A percentile compares a stretch with the other conserved stretches of the same genome.
phyloP scores from a whole-genome alignment of 805 yeast genomes.

The Candida namnaoensis region DNA sequence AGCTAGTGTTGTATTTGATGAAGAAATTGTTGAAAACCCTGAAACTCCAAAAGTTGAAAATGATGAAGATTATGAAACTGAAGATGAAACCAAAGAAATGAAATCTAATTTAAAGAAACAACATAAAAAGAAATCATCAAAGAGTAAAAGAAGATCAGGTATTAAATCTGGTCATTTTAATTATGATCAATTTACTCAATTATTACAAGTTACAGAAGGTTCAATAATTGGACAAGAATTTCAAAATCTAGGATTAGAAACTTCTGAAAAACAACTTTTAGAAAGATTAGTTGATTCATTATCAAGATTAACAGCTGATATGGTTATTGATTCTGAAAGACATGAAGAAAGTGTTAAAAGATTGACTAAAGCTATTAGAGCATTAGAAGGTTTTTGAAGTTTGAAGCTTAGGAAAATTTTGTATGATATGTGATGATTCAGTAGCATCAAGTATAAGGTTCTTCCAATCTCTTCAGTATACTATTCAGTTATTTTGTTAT shows the following conservation, averaged over 20 bases:
- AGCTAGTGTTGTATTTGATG: constrained; percentile 3
- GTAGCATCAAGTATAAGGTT: too few species aligned
- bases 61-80: constrained; percentile 14
- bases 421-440: too few species aligned
- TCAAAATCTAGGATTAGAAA: constrained; percentile 61
- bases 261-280: constrained; percentile 67
- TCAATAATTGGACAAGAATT: constrained; percentile 50
- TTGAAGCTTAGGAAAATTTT: background rate
- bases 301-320: constrained; percentile 80
- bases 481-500: too few species aligned
- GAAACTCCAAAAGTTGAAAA: background rate
- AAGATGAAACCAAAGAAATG: constrained; percentile 11
- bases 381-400: constrained; percentile 67
- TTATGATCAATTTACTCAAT: constrained; percentile 25
- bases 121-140: constrained; percentile 2
- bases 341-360: constrained; percentile 75
- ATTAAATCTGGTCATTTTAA: constrained; percentile 8
- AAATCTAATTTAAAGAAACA: background rate
- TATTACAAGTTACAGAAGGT: constrained; percentile 30
- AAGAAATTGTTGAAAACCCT: background rate
- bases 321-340: constrained; percentile 77
- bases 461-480: too few species aligned
- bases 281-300: constrained; percentile 84
- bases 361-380: constrained; percentile 73
- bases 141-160: background rate